These are phyloP conservation scores for Metschnikowia koreensis DNA, from an alignment of 805 yeast genomes.

Conservation along the genomic window DNA sequence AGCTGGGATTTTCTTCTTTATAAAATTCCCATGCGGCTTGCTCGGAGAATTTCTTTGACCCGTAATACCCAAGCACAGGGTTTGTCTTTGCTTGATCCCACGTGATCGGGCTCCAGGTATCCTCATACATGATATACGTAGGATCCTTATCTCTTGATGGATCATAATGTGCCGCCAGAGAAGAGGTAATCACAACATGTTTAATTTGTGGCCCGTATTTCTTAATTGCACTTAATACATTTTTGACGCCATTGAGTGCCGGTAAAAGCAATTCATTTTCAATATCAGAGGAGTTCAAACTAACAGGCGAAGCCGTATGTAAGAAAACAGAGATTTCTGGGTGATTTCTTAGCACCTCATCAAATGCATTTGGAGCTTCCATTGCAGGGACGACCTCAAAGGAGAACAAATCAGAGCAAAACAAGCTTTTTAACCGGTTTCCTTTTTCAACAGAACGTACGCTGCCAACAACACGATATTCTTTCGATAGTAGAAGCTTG, in stretches of 20 bases:
- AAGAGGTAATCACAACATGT: conserved; percentile 9
- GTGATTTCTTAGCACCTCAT: conserved; percentile 25
- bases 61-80: conserved; percentile 1
- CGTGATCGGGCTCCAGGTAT: conserved; percentile 51
- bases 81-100: conserved; percentile 36
- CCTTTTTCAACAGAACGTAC: conserved; percentile 43
- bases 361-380: conserved; percentile 26
- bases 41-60: conserved; percentile 11
- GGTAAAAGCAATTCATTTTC: conserved; percentile 54
- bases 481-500: conserved; percentile 34
- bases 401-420: conserved; percentile 3
- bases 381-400: conserved; percentile 24
- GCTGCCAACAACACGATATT: conserved; percentile 45
- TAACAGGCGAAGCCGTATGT: conserved; percentile 38
- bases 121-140: conserved; percentile 1
- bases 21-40: conserved; percentile 49
- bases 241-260: conserved; percentile 34
- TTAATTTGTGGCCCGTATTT: conserved; percentile 34
- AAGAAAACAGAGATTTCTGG: conserved; percentile 27
- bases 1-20: conserved; percentile 35
- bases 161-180: conserved; percentile 11
- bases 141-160: conserved; percentile 12
- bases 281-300: conserved; percentile 21
- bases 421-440: conserved; percentile 20
- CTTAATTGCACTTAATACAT: conserved; percentile 37